These are phyloP conservation scores for Nakazawaea ernobii DNA, from an alignment of 805 yeast genomes.

Conservation along the genomic window DNA sequence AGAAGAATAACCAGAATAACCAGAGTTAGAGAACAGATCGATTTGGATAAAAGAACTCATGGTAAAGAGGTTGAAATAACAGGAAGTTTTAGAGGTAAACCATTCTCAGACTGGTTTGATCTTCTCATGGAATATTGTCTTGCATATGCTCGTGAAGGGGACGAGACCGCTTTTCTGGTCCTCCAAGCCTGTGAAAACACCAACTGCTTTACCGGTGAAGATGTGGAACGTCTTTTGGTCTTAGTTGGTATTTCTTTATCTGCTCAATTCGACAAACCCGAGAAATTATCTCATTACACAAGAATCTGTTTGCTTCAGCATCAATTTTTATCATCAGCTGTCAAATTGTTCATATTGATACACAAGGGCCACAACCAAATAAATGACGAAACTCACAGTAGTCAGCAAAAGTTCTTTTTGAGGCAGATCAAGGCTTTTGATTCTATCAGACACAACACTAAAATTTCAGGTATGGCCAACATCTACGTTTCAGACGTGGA, in stretches of 20 bases:
- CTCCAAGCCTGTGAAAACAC: slow-evolving; percentile 72
- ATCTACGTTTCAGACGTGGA: slow-evolving; percentile 50
- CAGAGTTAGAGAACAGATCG: slow-evolving; percentile 54
- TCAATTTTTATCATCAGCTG: slow-evolving; percentile 70
- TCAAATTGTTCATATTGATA: slow-evolving; percentile 61
- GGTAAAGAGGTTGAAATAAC: slow-evolving; percentile 32
- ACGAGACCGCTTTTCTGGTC: slow-evolving; percentile 61
- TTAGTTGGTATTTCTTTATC: slow-evolving; percentile 6
- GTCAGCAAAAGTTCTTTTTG: slow-evolving; percentile 84
- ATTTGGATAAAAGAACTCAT: slow-evolving; percentile 23
- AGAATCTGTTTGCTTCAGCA: slow-evolving; percentile 59
- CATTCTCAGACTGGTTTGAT: slow-evolving; percentile 79
- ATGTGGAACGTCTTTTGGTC: slow-evolving; percentile 29
- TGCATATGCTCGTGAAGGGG: slow-evolving; percentile 53
- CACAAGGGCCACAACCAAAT: slow-evolving; percentile 58
- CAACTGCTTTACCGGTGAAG: slow-evolving; percentile 66
- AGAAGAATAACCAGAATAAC: slow-evolving; percentile 67
- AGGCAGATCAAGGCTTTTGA: slow-evolving; percentile 90
- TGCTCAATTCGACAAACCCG: slow-evolving; percentile 44
- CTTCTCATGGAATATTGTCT: slow-evolving; percentile 77
- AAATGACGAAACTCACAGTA: slow-evolving; percentile 60
- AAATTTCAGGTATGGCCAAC: slow-evolving; percentile 75
- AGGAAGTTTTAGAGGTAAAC: slow-evolving; percentile 65
- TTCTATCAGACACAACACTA: slow-evolving; percentile 47
- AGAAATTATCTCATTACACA: slow-evolving; percentile 46